Percentiles rank a stretch among this genome's conserved stretches.
These are phyloP conservation scores for Monosporascus sp. DNA, from an alignment of 2,329 filamentous ascomycete species.

Conservation along the genomic window DNA sequence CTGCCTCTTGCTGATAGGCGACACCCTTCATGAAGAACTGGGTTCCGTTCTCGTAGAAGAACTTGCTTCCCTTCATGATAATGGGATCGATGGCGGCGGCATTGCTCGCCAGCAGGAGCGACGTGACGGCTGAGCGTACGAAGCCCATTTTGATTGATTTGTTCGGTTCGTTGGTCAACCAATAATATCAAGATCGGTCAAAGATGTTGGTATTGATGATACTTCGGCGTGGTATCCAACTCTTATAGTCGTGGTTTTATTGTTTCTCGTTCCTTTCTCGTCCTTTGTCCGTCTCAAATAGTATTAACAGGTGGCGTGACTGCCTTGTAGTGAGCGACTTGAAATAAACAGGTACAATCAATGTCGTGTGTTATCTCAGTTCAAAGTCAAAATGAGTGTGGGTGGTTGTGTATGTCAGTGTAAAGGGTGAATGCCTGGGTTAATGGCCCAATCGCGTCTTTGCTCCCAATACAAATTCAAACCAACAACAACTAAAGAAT, in stretches of 20 bases:
- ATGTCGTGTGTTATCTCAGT: neutral
- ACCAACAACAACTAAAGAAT: neutral
- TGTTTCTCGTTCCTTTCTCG: neutral
- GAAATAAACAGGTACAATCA: neutral
- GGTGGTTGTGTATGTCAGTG: neutral
- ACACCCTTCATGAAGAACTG: conserved; percentile 64
- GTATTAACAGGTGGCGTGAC: neutral
- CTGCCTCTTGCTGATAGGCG: conserved; percentile 67
- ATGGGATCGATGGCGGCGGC: conserved; percentile 26
- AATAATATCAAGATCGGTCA: no score
- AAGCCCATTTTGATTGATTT: conserved; percentile 22
- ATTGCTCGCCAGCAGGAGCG: conserved; percentile 21
- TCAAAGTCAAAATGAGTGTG: neutral
- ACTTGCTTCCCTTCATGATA: conserved; percentile 35
- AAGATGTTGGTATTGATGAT: no score
- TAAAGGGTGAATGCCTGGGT: neutral
- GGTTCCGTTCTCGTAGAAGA: conserved; percentile 63
- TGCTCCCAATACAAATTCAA: neutral
- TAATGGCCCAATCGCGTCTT: neutral
- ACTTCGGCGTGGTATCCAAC: no score
- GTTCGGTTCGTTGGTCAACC: neutral
- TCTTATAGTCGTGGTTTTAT: neutral
- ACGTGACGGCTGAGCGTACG: conserved; percentile 22
- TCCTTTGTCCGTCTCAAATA: neutral
- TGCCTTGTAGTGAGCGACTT: neutral